These are phyloP conservation scores for Lichtheimia ramosa DNA, from an alignment of 371 early-diverging fungal species.

Conservation along the genomic window DNA sequence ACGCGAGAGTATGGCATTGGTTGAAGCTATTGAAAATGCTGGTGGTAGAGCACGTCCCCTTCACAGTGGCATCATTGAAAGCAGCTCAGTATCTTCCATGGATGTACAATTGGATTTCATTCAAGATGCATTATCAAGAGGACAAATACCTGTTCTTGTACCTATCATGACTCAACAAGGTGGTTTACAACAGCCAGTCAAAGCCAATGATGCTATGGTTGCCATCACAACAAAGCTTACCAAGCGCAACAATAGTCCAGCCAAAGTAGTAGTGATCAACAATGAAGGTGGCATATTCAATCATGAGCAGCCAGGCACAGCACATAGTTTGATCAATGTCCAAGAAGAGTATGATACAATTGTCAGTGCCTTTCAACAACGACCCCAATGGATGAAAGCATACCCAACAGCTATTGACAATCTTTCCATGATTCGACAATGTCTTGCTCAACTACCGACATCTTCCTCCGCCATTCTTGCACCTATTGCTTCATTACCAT, in stretches of 20 bases:
- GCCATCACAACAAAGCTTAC: conserved; percentile 26
- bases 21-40: conserved; percentile 73
- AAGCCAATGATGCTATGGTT: conserved; percentile 30
- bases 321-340: conserved; percentile 50
- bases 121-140: conserved; percentile 34
- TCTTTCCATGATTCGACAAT: conserved; percentile 33
- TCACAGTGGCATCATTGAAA: conserved; percentile 30
- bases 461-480: conserved; percentile 46
- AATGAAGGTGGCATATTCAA: conserved; percentile 52
- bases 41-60: conserved; percentile 77
- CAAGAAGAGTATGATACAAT: conserved; percentile 46
- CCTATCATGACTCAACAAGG: conserved; percentile 30
- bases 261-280: conserved; percentile 45
- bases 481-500: conserved; percentile 42
- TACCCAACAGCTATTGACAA: conserved; percentile 27
- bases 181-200: conserved; percentile 28
- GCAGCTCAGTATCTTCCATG: conserved; percentile 10
- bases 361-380: conserved; percentile 20
- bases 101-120: conserved; percentile 39
- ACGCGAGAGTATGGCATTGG: conserved; percentile 60
- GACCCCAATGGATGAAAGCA: conserved; percentile 25
- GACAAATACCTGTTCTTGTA: conserved; percentile 45
- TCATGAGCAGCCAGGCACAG: conserved; percentile 44
- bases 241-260: conserved; percentile 9
- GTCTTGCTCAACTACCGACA: conserved; percentile 36